phyloP scores from a whole-genome alignment of 768 basidiomycete genomes.

The Omphalotus guepiniiformis region DNA sequence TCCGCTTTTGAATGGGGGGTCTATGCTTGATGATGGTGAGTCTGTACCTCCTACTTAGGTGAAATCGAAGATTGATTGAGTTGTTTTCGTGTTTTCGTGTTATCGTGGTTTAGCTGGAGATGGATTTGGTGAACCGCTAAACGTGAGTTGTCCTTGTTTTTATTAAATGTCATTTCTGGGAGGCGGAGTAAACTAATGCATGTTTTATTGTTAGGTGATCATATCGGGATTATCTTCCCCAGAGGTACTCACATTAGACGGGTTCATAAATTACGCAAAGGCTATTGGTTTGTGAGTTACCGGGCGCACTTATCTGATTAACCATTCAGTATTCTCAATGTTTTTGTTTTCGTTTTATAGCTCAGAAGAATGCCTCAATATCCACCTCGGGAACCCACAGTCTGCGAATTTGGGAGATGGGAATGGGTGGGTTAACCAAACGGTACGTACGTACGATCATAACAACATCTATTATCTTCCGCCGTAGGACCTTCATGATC shows the following conservation, averaged over 20 bases:
- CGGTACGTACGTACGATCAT: constrained; percentile 14
- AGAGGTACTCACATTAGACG: constrained; percentile 49
- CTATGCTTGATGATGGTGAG: constrained; percentile 59
- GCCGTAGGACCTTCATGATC: constrained; percentile 2
- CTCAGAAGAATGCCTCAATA: constrained; percentile 64
- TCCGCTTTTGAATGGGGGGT: constrained; percentile 52
- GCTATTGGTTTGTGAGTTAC: constrained; percentile 57
- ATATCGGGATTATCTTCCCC: constrained; percentile 62
- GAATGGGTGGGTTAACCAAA: constrained; percentile 49
- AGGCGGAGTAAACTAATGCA: background rate
- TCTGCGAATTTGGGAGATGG: constrained; percentile 79
- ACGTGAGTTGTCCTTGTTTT: constrained; percentile 34
- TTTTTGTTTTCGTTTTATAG: constrained; percentile 6
- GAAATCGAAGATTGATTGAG: too few relatives aligned
- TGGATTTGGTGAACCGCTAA: constrained; percentile 71
- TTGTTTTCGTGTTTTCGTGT: background rate
- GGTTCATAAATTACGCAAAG: constrained; percentile 54
- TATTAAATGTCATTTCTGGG: background rate
- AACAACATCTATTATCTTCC: background rate
- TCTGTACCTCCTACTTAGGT: background rate
- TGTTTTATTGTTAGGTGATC: constrained; percentile 38
- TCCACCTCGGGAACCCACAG: constrained; percentile 63
- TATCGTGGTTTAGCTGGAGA: background rate
- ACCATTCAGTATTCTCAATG: background rate
- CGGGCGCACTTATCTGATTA: background rate